phyloP scores from a whole-genome alignment of 1,284 basidiomycete genomes.

The Gomphus sp. region DNA sequence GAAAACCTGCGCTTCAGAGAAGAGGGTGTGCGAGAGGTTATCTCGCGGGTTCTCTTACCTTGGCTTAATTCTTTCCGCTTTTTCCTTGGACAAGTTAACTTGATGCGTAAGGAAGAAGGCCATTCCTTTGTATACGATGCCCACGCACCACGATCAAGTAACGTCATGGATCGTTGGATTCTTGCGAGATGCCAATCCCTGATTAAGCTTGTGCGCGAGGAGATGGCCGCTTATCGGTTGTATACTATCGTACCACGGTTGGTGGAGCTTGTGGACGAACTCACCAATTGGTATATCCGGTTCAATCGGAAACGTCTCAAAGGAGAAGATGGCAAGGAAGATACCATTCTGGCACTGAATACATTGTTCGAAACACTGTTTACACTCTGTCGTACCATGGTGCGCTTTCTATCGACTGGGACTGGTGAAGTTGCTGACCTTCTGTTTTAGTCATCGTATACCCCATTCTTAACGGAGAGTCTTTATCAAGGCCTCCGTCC shows the following conservation, averaged over 20 bases:
- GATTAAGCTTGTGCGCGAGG: constrained; percentile 84
- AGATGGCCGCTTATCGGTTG: constrained; percentile 97
- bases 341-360: constrained; percentile 86
- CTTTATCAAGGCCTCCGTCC: constrained; percentile 86
- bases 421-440: constrained; percentile 7
- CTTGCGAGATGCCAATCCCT: constrained; percentile 95
- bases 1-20: constrained; percentile 98
- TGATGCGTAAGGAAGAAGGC: constrained; percentile 79
- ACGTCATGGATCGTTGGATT: constrained; percentile 99
- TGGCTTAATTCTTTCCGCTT: constrained; percentile 99
- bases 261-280: constrained; percentile 87
- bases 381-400: constrained; percentile 93
- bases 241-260: constrained; percentile 97
- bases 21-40: constrained; percentile 94
- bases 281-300: constrained; percentile 99
- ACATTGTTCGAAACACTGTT: constrained; percentile 94
- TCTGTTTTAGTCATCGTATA: constrained; percentile 81
- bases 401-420: constrained; percentile 27
- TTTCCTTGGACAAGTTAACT: constrained; percentile 91
- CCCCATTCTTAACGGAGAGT: constrained; percentile 96
- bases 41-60: constrained; percentile 92
- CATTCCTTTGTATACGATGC: constrained; percentile 84
- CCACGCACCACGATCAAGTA: constrained; percentile 76
- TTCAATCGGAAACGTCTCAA: constrained; percentile 96
- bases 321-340: constrained; percentile 88